phyloP scores from a whole-genome alignment of 2,329 filamentous ascomycete genomes.

The Cladobotryum protrusum region DNA sequence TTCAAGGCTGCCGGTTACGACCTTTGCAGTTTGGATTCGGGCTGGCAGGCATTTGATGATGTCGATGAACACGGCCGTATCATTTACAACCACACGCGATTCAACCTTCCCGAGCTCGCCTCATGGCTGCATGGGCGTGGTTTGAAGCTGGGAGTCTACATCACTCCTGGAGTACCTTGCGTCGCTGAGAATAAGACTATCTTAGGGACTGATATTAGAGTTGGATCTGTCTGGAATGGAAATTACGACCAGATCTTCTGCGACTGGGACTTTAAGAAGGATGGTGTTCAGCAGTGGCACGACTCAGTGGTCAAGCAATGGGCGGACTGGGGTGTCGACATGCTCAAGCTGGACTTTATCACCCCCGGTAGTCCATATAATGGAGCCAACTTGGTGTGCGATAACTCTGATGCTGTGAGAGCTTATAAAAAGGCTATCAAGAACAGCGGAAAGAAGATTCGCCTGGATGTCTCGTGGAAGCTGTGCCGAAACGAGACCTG shows the following conservation, averaged over 20 bases:
- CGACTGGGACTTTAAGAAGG: slow-evolving; percentile 10
- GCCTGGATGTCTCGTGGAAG: slow-evolving; percentile 12
- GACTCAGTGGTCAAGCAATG: slow-evolving; percentile 9
- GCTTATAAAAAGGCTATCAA: slow-evolving; percentile 10
- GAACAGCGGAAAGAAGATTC: slow-evolving; percentile 8
- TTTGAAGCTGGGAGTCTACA: slow-evolving; percentile 9
- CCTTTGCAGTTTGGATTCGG: slow-evolving; percentile 19
- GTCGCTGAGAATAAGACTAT: slow-evolving; percentile 10
- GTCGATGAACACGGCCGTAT: slow-evolving; percentile 10
- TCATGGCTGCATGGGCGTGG: slow-evolving; percentile 8
- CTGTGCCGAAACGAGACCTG: slow-evolving; percentile 13
- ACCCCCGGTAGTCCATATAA: slow-evolving; percentile 11
- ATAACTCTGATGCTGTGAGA: slow-evolving; percentile 6
- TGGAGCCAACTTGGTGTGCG: slow-evolving; percentile 10
- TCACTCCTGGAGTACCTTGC: slow-evolving; percentile 12
- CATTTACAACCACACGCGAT: slow-evolving; percentile 9
- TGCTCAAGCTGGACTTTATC: slow-evolving; percentile 12
- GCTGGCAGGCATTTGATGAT: slow-evolving; percentile 17
- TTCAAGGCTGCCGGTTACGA: slow-evolving; percentile 11
- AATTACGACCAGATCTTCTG: slow-evolving; percentile 13
- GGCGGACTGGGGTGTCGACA: slow-evolving; percentile 12
- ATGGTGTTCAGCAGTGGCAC: slow-evolving; percentile 12
- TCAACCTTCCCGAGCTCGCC: slow-evolving; percentile 10
- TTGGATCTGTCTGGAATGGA: slow-evolving; percentile 2
- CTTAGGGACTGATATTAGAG: slow-evolving; percentile 4